A percentile compares a stretch with the other conserved stretches of the same genome.
Evolutionary conservation across 164 flowering plant species (phyloP).

Genomic region (Annona squamosa): DNA sequence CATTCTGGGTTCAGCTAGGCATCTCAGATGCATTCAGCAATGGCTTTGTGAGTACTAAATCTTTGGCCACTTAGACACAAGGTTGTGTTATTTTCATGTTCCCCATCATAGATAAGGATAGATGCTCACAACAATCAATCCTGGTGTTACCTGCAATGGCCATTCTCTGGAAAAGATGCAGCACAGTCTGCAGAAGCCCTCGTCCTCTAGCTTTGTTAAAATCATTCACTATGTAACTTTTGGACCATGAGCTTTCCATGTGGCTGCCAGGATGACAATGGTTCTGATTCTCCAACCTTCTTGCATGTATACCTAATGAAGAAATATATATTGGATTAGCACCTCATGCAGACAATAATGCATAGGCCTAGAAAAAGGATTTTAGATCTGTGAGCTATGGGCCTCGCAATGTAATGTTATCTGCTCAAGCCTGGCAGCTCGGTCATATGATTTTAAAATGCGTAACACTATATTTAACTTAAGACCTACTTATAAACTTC

Average conservation of each 20-base stretch:
- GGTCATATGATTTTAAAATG: no score
- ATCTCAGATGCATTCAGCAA: conserved; percentile 71
- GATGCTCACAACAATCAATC: background rate
- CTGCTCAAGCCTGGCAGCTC: no score
- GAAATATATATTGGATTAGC: background rate
- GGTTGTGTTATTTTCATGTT: background rate
- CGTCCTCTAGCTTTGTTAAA: background rate
- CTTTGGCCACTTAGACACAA: background rate
- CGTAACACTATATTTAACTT: no score
- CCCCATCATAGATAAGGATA: background rate
- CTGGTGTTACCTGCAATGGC: background rate
- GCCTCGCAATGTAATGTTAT: no score
- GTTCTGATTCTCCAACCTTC: background rate
- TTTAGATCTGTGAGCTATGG: no score
- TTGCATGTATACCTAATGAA: background rate
- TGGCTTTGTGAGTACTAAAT: conserved; percentile 70
- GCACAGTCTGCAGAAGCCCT: background rate
- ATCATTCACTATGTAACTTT: background rate
- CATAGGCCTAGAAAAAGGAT: no score
- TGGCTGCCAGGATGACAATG: background rate
- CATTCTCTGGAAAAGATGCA: background rate
- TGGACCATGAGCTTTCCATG: background rate
- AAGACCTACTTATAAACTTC: no score
- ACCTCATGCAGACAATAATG: background rate
- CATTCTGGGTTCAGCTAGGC: conserved; percentile 85